Percentiles rank a stretch among this genome's conserved stretches.
These are phyloP conservation scores for Chaetomiaceae sp. DNA, from an alignment of 2,329 filamentous ascomycete species.

Conservation along the genomic window DNA sequence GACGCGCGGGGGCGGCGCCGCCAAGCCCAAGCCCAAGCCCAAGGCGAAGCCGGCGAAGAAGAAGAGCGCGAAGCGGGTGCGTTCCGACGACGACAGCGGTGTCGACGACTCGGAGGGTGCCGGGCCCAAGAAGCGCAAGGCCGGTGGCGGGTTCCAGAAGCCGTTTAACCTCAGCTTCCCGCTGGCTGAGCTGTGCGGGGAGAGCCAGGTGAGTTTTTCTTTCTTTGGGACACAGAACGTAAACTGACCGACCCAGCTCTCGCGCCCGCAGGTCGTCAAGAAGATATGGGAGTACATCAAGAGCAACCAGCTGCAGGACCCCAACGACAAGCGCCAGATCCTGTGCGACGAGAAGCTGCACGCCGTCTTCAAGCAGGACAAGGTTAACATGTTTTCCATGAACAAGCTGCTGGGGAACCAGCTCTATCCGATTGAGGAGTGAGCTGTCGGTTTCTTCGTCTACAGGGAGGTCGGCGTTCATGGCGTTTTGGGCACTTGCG, in stretches of 20 bases:
- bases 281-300: constrained; percentile 96
- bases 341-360: constrained; percentile 87
- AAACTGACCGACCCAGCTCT: constrained; percentile 53
- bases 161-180: constrained; percentile 69
- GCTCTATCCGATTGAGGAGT: constrained; percentile 77
- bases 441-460: neutral
- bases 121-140: constrained; percentile 67
- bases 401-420: constrained; percentile 92
- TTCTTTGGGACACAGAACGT: neutral
- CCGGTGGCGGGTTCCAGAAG: constrained; percentile 91
- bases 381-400: constrained; percentile 99
- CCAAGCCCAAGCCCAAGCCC: constrained; percentile 54
- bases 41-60: constrained; percentile 68
- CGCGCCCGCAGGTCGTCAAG: constrained; percentile 92
- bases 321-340: constrained; percentile 86
- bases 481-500: constrained; percentile 19
- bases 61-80: constrained; percentile 72
- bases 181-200: constrained; percentile 65
- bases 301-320: constrained; percentile 80
- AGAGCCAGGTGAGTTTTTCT: constrained; percentile 53
- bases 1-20: constrained; percentile 69
- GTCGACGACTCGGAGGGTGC: constrained; percentile 56
- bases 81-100: constrained; percentile 76
- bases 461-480: constrained; percentile 18
- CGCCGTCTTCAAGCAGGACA: constrained; percentile 84